These are phyloP conservation scores for Helotiales sp. DNA, from an alignment of 2,329 filamentous ascomycete species.

Conservation along the genomic window DNA sequence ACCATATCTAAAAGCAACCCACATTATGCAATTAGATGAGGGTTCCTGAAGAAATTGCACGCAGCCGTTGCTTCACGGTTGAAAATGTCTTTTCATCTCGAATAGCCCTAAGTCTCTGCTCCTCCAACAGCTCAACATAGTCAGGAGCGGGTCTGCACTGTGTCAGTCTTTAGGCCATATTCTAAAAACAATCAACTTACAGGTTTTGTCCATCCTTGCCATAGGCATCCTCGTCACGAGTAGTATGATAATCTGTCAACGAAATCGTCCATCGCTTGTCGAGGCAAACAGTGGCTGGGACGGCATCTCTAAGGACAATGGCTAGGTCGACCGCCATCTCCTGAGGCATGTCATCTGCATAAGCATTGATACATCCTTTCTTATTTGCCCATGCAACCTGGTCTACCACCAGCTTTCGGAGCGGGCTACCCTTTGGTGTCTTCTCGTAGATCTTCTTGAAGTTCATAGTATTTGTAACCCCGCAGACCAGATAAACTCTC, in stretches of 20 bases:
- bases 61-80: no score
- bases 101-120: no score
- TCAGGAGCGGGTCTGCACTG: not conserved
- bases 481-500: not conserved
- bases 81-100: no score
- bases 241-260: not conserved
- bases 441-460: not conserved
- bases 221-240: no score
- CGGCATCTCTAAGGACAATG: not conserved
- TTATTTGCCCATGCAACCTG: not conserved
- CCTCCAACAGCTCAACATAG: no score
- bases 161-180: not conserved
- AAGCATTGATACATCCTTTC: not conserved
- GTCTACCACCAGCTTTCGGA: not conserved
- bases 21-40: no score
- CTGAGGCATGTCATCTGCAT: not conserved
- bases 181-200: not conserved
- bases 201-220: not conserved
- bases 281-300: not conserved
- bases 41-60: no score
- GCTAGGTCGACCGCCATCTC: not conserved
- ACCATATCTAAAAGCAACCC: no score
- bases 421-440: not conserved
- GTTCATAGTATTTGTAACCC: not conserved
- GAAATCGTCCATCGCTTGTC: not conserved